A percentile compares a stretch with the other conserved stretches of the same genome.
These are phyloP conservation scores for Alternaria tenuissima DNA, from an alignment of 2,329 filamentous ascomycete genomes.

Conservation along the genomic window DNA sequence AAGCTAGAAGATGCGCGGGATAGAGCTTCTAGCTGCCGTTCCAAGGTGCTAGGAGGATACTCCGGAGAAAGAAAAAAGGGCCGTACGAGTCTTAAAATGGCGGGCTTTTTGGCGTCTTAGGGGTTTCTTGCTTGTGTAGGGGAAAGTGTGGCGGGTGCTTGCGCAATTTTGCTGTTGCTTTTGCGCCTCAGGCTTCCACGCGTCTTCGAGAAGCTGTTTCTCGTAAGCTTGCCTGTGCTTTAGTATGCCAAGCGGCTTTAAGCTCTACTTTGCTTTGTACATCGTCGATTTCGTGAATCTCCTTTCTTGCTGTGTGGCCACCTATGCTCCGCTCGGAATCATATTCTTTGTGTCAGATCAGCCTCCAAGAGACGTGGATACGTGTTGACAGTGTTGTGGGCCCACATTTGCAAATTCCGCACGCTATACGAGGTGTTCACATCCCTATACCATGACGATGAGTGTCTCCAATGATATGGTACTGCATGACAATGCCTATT, in stretches of 20 bases:
- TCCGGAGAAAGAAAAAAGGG: conserved; percentile 3
- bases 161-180: not conserved
- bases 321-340: not conserved
- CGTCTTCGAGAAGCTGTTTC: conserved; percentile 2
- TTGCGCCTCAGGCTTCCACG: conserved; percentile 1
- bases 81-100: not conserved
- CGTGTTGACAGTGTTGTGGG: not conserved
- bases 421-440: not conserved
- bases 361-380: not conserved
- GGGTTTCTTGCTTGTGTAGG: not conserved
- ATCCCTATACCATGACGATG: not conserved
- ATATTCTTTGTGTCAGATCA: not conserved
- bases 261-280: not conserved
- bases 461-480: not conserved
- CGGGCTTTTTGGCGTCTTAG: not conserved
- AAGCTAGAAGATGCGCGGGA: not conserved
- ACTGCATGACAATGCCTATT: not conserved
- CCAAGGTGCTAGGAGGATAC: not conserved
- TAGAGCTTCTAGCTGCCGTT: not conserved
- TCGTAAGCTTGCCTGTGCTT: not conserved
- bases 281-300: not conserved
- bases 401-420: not conserved
- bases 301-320: not conserved
- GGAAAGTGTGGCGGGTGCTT: not conserved
- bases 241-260: not conserved